Evolutionary conservation across 2,329 filamentous ascomycete species (phyloP), one percentile per base, ranked within the genome.

Genomic region (Pyrenophora teres): DNA sequence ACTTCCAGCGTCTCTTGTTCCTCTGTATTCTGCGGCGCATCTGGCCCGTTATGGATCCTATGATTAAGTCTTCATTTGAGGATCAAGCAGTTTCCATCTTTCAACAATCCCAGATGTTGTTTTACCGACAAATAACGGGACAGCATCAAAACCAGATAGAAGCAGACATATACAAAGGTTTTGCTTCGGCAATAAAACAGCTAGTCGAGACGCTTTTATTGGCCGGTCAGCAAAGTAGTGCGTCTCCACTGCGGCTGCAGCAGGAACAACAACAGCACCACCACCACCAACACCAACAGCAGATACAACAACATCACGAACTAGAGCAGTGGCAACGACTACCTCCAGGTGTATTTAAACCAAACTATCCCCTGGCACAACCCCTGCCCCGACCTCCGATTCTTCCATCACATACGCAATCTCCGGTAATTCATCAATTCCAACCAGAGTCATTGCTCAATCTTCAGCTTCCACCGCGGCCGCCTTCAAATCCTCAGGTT

Each of bases 1-100:
- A 79, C 1, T 69, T 88, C 6, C 81, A 85, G 59, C 69, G 67
- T 1, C 79, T 84, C 23, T 69, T 84, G 3, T 87, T 86, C 60
- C 77, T 76, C 21, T 76, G 80, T 4, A 75, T 77, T 9, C 66
- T 80, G 40, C 78, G 82, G 15, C 50, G 51, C 33, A 74, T 80
- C n/a, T 70, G 82, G 56, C 40, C 25, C 32, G 30, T 18, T 7
- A 13, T 12, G 2, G 9, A 35, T 15, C 44, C 42, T 12, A 7
- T 25, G 0, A 30, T 18, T 8, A 12, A 39, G 12, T 1, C n/a
- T 1, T 23, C 15, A 7, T 59, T 57, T 15, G 67, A 65, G 40
- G 9, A 41, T 0, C 19, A 55, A 8, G 41, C 45, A 4, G 1
- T 57, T 3, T 16, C 16, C 2, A 15, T 56, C 3, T 56, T 62